Evolutionary conservation across 2,329 filamentous ascomycete species (phyloP), one percentile per base, ranked within the genome.

Genomic region (Alternaria sp.): DNA sequence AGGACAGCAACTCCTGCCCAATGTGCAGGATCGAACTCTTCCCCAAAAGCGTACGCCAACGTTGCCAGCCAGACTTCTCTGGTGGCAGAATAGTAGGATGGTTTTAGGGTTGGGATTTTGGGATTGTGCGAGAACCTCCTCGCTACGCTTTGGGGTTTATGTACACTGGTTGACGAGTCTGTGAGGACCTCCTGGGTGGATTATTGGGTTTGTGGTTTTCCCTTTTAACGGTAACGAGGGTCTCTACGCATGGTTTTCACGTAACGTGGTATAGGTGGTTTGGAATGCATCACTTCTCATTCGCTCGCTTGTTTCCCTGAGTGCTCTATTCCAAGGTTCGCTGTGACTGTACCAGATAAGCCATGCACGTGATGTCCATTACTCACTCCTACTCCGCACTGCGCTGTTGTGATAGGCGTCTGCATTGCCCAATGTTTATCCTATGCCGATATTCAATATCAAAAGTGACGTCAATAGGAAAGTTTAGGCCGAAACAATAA

Each of bases 341-440:
- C 22, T 38, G 20, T 50, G 46, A 27, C 14, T 36, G 46, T 36
- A 50, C 46, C 46, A 50, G 46, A 36, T 50, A 50, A 50, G 46
- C 32, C 5, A 18, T 11, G 14, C 46, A 50, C 46, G 32, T 50
- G 46, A 50, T 11, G 20, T 10, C 3, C 12, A 22, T 28, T 25
- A 16, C 30, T 34, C 30, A 5, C 46, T 50, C 46, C 32, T 50
- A 50, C 30, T 50, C 20, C 14, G 20, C 30, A 27, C 18, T 50
- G 7, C 8, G 20, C 30, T 38, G 46, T 20, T 16, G 20, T 43
- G 40, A 43, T 43, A 16, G 40, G 20, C 40, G 12, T 43, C 20
- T 43, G 16, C 20, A 43, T 43, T 43, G 40, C 40, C 40, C 20
- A 20, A 43, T 25, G 12, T 25, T 43, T 25, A 25, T 16, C 20